Conservation (phyloP, 352 stramenopile species). For the Thalassiosira oceanica region DNA sequence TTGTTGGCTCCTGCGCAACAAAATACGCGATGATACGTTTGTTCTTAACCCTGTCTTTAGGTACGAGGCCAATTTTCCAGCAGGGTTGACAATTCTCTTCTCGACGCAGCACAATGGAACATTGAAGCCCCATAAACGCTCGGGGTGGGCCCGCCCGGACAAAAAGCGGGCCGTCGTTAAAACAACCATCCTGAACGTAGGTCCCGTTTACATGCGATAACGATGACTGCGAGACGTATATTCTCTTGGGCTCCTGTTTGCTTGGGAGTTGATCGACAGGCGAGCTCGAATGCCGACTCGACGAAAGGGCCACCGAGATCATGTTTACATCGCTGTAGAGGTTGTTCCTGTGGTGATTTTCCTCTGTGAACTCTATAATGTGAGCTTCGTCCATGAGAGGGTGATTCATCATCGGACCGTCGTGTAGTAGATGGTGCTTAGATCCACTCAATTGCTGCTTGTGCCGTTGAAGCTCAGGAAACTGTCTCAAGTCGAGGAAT, state of each 20-base stretch:
- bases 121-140: conserved; percentile 47
- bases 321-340: background rate
- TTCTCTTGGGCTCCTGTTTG: conserved; percentile 15
- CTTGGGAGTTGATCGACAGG: background rate
- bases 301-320: background rate
- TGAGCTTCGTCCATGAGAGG: conserved; percentile 1
- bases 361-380: conserved; percentile 43
- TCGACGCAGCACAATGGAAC: conserved; percentile 27
- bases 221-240: conserved; percentile 25
- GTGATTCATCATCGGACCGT: background rate
- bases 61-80: conserved; percentile 43
- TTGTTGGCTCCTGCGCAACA: background rate
- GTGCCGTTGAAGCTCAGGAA: conserved; percentile 21
- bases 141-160: conserved; percentile 30
- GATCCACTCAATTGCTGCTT: too few species aligned
- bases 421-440: too few species aligned
- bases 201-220: conserved; percentile 48
- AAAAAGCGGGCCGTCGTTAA: conserved; percentile 32
- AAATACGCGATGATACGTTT: conserved; percentile 39
- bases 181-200: conserved; percentile 32
- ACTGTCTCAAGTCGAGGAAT: conserved; percentile 43
- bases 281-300: background rate
- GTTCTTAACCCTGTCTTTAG: conserved; percentile 17
- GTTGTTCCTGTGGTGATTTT: background rate
- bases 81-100: conserved; percentile 5